Evolutionary conservation across 352 stramenopile genomes (phyloP), one percentile per base, ranked within the genome.

Genomic region (Phytophthora vignae): DNA sequence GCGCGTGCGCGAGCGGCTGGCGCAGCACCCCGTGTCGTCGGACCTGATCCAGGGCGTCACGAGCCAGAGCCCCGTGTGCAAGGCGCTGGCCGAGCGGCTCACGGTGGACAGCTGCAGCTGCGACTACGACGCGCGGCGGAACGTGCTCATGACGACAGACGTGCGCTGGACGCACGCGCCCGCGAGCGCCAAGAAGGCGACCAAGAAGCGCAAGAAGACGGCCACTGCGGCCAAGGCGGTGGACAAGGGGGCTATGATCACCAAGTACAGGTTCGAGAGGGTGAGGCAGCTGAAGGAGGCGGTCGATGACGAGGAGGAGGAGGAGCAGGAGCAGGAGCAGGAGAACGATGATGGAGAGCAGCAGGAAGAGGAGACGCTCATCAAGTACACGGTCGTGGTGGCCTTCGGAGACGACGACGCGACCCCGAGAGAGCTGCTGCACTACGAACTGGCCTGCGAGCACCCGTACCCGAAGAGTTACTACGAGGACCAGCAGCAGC

Each of bases 401-500:
- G 69, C 74, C 8, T 72, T 92, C 17, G 84, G 83, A 27, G 71
- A 82, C 14, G 67, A 83, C 4, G 71, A 82, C 31, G 64, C 42
- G 4, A 72, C 64, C 42, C 69, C 82, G 8, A 79, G 74, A 62
- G 76, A 90, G 62, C 67, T 94, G 25, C 76, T 94, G 67, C 68
- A 80, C 69, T 92, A 88, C 68, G 80, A 78, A n/a, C 69, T 94
- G 61, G 76, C 69, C 11, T 86, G 82, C 53, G 67, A 86, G 15
- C 58, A 79, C 25, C 19, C 55, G n/a, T 94, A 94, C 59, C 87
- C 87, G 8, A 85, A 81, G 21, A 91, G 84, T 60, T 91, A 90
- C 73, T 94, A 94, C 66, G 85, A 94, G 44, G 78, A 90, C 27
- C 67, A 81, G 55, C 73, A 84, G 55, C 61, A 79, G 38, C 55